Evolutionary conservation across 495 filamentous ascomycete genomes (phyloP), one percentile per base, ranked within the genome.

Genomic region (Viridothelium virens): DNA sequence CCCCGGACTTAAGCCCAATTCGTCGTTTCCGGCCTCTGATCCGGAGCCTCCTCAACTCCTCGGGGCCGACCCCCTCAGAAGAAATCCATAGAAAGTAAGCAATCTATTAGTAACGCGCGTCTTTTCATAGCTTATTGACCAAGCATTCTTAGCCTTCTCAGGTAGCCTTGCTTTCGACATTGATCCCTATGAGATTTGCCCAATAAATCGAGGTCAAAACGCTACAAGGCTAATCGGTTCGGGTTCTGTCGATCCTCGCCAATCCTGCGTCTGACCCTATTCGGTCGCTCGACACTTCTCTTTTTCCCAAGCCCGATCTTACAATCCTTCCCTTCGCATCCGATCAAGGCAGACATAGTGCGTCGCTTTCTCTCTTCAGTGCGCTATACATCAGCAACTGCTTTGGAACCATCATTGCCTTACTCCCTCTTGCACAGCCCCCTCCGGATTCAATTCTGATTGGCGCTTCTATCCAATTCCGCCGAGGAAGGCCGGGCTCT

Each of bases 181-280:
- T 25, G 25, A 25, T 25, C 25, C 25, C 25, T 25, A 25, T 25
- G 25, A 1, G 25, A 25, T 25, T 25, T 25, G 25, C 25, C 25
- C 25, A 25, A 25, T 25, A 25, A 25, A 25, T 0, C 25, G 25
- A 25, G 25, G 25, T 25, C 25, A 25, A 25, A 25, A 25, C 25
- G 25, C 25, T 25, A 25, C 5, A 18, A 18, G 16, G 10, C 48
- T 53, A 18, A 53, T 11, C 48, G 5, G 48, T 53, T 18, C 53
- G 25, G 53, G 53, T 18, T 9, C 18, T 53, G 48, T 53, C 53
- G 53, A 59, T 59, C 53, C 11, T 31, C 53, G 53, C 36, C 18
- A 59, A 36, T 59, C 41, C 53, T 59, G 53, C 53, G 53, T 59
- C 53, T 59, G 25, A 59, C 53, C 53, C 31, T 59, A 34, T 59